Conservation (phyloP, 495 filamentous ascomycete genomes). For the Lepraria neglecta region DNA sequence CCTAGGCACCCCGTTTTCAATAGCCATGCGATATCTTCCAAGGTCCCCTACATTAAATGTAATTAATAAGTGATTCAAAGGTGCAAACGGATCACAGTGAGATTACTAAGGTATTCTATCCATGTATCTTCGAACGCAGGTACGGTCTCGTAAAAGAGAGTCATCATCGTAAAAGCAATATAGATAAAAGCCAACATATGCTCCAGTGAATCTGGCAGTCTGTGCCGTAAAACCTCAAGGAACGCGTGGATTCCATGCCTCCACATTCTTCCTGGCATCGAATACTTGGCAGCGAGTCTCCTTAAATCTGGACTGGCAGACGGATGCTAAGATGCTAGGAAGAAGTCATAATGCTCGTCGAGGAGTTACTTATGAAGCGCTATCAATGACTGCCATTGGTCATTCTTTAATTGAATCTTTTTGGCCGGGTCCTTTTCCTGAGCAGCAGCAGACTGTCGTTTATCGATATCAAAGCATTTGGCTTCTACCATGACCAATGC, state of each 20-base stretch:
- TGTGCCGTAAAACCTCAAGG: slow-evolving; percentile 40
- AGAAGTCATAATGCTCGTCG: not conserved
- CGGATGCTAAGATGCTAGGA: slow-evolving; percentile 44
- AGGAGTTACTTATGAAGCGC: slow-evolving; percentile 35
- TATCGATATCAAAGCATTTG: slow-evolving; percentile 44
- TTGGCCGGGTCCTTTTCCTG: slow-evolving; percentile 29
- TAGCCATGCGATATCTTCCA: slow-evolving; percentile 46
- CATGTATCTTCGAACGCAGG: slow-evolving; percentile 69
- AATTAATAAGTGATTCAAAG: not conserved
- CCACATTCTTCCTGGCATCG: slow-evolving; percentile 48
- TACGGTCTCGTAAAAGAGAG: slow-evolving; percentile 45
- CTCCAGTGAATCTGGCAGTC: slow-evolving; percentile 41
- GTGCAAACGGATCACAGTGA: slow-evolving; percentile 33
- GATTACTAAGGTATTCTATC: no score
- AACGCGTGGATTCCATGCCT: slow-evolving; percentile 46
- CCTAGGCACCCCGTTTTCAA: slow-evolving; percentile 45
- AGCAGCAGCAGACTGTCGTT: slow-evolving; percentile 28
- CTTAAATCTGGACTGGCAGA: slow-evolving; percentile 34
- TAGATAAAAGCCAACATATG: slow-evolving; percentile 49
- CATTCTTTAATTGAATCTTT: slow-evolving; percentile 32
- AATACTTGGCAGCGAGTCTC: slow-evolving; percentile 20
- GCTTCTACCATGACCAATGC: slow-evolving; percentile 45
- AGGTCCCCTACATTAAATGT: slow-evolving; percentile 31
- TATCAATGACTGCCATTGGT: slow-evolving; percentile 45
- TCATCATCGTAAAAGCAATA: slow-evolving; percentile 47